Percentiles rank a stretch among this genome's conserved stretches.
phyloP scores from a whole-genome alignment of 2,329 filamentous ascomycete genomes.

The Didymella exigua region DNA sequence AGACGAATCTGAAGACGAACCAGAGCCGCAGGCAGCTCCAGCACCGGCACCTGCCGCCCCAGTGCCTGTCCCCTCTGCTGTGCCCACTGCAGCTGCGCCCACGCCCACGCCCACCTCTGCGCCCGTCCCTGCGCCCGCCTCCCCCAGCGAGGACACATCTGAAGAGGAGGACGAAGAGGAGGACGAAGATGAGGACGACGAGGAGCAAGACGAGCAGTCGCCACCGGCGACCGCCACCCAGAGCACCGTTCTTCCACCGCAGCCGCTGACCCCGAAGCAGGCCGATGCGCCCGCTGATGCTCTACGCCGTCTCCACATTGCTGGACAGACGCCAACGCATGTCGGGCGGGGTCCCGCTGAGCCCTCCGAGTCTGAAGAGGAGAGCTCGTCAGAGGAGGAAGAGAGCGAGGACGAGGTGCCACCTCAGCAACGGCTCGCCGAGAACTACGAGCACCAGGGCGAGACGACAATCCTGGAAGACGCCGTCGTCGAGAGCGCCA shows the following conservation, averaged over 20 bases:
- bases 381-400: conserved; percentile 28
- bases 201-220: conserved; percentile 36
- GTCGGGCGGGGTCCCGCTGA: conserved; percentile 20
- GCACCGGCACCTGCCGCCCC: not conserved
- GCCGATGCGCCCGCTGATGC: conserved; percentile 24
- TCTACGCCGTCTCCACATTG: conserved; percentile 27
- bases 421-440: conserved; percentile 31
- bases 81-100: not conserved
- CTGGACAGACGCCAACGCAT: conserved; percentile 17
- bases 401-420: conserved; percentile 18
- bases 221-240: conserved; percentile 43
- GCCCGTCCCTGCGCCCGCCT: conserved; percentile 2
- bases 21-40: conserved; percentile 4
- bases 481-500: conserved; percentile 51
- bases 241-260: conserved; percentile 13
- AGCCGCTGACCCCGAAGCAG: conserved; percentile 10
- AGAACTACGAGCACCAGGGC: conserved; percentile 56
- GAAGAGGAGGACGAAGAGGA: conserved; percentile 16
- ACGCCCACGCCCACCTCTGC: not conserved
- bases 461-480: conserved; percentile 53
- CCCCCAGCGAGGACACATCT: conserved; percentile 9
- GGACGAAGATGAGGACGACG: conserved; percentile 15
- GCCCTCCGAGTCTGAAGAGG: conserved; percentile 21
- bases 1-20: conserved; percentile 12
- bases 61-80: not conserved